phyloP scores from a whole-genome alignment of 306 rosid species.

The Vigna mungo region DNA sequence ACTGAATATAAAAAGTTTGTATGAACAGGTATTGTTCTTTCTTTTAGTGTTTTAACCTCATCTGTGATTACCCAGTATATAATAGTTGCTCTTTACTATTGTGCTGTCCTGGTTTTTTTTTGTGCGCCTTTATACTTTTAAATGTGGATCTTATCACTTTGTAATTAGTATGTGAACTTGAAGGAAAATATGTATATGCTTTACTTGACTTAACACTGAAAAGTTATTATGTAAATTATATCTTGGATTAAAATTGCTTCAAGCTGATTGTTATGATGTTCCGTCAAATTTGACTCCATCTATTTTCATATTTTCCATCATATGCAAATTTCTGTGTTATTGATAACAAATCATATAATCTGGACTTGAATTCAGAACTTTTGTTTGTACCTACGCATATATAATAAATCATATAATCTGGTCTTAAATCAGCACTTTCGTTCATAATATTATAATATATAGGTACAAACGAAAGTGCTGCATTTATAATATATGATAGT shows the following conservation, averaged over 20 bases:
- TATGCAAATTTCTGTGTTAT: neutral
- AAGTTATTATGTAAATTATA: neutral
- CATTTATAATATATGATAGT: too few species aligned
- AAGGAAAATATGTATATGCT: neutral
- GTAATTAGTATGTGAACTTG: constrained; percentile 11
- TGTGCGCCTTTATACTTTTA: neutral
- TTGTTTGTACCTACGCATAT: neutral
- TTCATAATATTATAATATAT: neutral
- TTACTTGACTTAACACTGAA: constrained; percentile 1
- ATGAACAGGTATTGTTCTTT: constrained; percentile 62
- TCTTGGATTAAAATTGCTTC: constrained; percentile 9
- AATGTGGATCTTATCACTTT: constrained; percentile 10
- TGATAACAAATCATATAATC: constrained; percentile 1
- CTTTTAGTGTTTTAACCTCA: constrained; percentile 14
- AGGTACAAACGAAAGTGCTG: too few species aligned
- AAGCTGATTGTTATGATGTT: constrained; percentile 2
- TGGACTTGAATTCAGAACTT: constrained; percentile 11
- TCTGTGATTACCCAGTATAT: neutral
- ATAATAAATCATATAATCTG: neutral
- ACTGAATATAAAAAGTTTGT: constrained; percentile 53
- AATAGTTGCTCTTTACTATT: neutral
- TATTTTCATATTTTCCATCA: neutral
- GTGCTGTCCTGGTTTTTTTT: neutral
- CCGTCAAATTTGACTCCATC: constrained; percentile 2
- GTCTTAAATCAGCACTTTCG: neutral